Evolutionary conservation across 176 grass and related monocot species (phyloP), one percentile per base, ranked within the genome.

Genomic region (Musa acuminata): DNA sequence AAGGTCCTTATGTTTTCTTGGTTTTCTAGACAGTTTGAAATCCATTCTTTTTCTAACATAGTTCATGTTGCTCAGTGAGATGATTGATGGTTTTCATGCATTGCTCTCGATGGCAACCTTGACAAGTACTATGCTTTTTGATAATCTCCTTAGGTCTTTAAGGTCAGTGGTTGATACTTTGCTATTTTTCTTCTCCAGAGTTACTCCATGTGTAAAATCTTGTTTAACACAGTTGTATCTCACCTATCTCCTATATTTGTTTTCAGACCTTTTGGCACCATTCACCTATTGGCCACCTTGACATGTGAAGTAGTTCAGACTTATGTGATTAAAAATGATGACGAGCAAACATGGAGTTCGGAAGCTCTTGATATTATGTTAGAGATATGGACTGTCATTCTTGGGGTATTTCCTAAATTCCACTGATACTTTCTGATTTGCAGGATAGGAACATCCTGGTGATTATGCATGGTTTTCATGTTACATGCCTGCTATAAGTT

Each of bases 351-450:
- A 43, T 99, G 90, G 95, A 83, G 79, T 78, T 84, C 87, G 26
- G 90, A 99, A 64, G 79, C 88, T 82, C 84, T 91, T 77, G 95
- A 98, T 85, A 93, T 98, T 75, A 88, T 93, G 55, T 87, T 98
- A 81, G 95, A 98, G 82, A 89, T 86, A 71, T 98, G 95, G 95
- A 93, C 85, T 89, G 86, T 98, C 77, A 78, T 93, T 85, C 84
- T 98, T 55, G 86, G 80, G 95, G 95, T 98, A 91, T 60, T 69
- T 59, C 54, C 51, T 62, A 67, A 70, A 64, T 75, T 51, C 53
- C 80, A 35, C 77, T 25, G 29, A 67, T 79, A 12, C 80, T 26
- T 79, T 43, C 35, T 58, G 59, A 24, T 55, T 53, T 22, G n/a
- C 11, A 73, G 16, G 6, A 19, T 60, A 21, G 17, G 57, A 19